A percentile compares a stretch with the other conserved stretches of the same genome.
These are phyloP conservation scores for Globisporangium mamillatum DNA, from an alignment of 352 stramenopile species.

Conservation along the genomic window DNA sequence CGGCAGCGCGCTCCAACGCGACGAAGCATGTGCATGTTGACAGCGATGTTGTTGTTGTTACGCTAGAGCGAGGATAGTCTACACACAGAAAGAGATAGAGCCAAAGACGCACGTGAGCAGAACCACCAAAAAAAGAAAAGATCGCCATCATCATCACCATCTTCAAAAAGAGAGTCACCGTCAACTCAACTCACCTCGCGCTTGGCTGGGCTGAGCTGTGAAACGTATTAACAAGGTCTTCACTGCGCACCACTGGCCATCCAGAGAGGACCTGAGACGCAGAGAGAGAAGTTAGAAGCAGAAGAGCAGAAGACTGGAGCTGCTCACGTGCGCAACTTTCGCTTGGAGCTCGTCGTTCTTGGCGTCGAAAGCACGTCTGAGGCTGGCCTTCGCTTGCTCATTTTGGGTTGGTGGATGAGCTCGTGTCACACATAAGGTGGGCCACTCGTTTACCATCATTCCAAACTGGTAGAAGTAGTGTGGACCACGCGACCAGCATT, in stretches of 20 bases:
- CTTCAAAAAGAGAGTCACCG: neutral
- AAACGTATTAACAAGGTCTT: neutral
- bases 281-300: neutral
- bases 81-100: neutral
- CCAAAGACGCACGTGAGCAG: slow-evolving; percentile 17
- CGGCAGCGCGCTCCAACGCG: slow-evolving; percentile 27
- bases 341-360: neutral
- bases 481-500: neutral
- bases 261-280: neutral
- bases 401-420: slow-evolving; percentile 9
- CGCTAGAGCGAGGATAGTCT: neutral
- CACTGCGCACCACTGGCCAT: slow-evolving; percentile 1
- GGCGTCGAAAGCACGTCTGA: slow-evolving; percentile 1
- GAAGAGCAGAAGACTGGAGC: neutral
- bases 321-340: neutral
- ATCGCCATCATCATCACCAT: neutral
- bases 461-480: neutral
- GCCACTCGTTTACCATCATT: slow-evolving; percentile 5
- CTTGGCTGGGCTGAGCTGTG: neutral
- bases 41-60: neutral
- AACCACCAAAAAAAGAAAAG: neutral
- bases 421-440: slow-evolving; percentile 5
- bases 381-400: neutral
- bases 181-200: slow-evolving; percentile 2
- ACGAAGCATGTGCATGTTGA: slow-evolving; percentile 41